Percentiles rank a stretch among this genome's conserved stretches.
phyloP scores from a whole-genome alignment of 2,329 filamentous ascomycete species.

The Phaeosphaeria sp. region DNA sequence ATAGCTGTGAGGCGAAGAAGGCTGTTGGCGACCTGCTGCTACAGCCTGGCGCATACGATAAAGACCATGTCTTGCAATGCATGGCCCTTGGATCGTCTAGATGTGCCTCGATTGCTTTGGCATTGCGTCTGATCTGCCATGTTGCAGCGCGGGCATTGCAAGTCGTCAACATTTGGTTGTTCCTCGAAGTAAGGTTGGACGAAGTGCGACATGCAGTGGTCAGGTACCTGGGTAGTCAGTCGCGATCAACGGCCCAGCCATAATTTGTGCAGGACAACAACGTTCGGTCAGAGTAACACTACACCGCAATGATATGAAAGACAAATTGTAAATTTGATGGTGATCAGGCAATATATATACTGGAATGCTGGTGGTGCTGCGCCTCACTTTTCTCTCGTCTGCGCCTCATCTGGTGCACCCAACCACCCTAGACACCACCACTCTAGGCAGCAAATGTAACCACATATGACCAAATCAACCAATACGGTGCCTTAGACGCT shows the following conservation, averaged over 20 bases:
- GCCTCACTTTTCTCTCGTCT: slow-evolving; percentile 40
- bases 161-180: background rate
- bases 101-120: background rate
- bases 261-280: background rate
- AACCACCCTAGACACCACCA: slow-evolving; percentile 29
- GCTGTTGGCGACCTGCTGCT: slow-evolving; percentile 8
- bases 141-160: background rate
- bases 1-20: slow-evolving; percentile 14
- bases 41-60: background rate
- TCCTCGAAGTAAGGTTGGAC: background rate
- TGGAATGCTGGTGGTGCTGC: slow-evolving; percentile 33
- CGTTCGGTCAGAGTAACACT: background rate
- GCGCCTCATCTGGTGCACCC: slow-evolving; percentile 31
- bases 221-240: background rate
- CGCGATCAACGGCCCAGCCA: background rate
- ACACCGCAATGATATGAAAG: background rate
- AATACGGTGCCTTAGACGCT: background rate
- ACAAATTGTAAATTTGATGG: background rate
- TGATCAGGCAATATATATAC: slow-evolving; percentile 24
- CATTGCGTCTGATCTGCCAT: background rate
- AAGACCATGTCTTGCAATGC: background rate
- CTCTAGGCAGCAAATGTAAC: slow-evolving; percentile 10
- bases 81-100: background rate
- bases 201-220: background rate
- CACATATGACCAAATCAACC: background rate